Base-by-base conservation (phyloP, 371 early-diverging fungal genomes). In the Mortierella polycephala region DNA sequence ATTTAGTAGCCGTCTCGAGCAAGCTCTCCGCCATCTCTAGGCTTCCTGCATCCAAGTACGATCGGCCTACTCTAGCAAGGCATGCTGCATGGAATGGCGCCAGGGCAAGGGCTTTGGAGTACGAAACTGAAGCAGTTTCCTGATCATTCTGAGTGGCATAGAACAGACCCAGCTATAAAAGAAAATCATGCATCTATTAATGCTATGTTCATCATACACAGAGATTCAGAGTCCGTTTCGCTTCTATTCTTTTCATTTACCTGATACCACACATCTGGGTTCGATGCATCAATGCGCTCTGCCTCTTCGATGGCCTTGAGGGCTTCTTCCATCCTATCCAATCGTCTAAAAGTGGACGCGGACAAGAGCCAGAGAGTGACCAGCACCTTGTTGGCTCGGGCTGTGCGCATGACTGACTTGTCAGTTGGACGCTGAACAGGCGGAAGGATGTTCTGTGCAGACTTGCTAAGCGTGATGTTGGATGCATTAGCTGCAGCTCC, bases 241-340 rank as follows among this genome's bases (percentile, higher is more conserved):
- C 30, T 30, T 30, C 30, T 30, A 30, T 30, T 37, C 9, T 39
- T 11, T 21, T 9, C 13, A 41, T 59, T 53, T 61, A 68, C 69
- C 50, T 85, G 83, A 65, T 86, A 85, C 90, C 90, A 91, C 23
- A 90, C 84, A 69, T 88, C 86, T 5, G 83, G 71, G 21, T 83
- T 82, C 61, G 84, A 83, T 30, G 84, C 64, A 49, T 88, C 85
- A 13, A 85, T 80, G 23, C 83, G 74, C 63, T 91, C 90, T 0
- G 92, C 93, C 68, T 90, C 92, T 62, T 89, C 84, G 11, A 89
- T 74, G 11, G 93, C 90, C 12, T 85, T 85, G n/a, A 81, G 79
- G 1, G 92, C 88, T 62, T 92, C 92, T 39, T 89, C 90, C 51
- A 83, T 63, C 37, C 86, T 85, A n/a, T 83, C 85, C 47, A 87